Conservation (phyloP, 2,329 filamentous ascomycete species). For the Phialophora expanda region DNA sequence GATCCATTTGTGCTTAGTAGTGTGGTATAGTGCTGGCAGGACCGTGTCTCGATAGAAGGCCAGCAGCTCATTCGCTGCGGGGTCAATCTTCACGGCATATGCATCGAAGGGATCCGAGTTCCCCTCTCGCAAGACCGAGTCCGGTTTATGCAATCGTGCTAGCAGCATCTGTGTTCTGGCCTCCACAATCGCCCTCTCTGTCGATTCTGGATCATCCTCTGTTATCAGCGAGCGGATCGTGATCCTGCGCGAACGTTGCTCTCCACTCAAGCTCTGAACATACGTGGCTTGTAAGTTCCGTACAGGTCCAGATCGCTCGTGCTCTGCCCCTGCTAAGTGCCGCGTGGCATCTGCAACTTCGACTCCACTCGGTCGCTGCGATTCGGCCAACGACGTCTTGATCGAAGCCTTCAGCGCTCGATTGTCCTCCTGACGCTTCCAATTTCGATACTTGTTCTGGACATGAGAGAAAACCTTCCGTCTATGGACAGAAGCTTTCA, state of each 20-base stretch:
- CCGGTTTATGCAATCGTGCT: neutral
- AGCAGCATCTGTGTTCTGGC: neutral
- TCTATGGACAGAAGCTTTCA: conserved; percentile 8
- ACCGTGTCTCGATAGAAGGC: conserved; percentile 6
- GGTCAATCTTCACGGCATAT: conserved; percentile 10
- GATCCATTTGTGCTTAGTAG: conserved; percentile 13
- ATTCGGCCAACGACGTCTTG: neutral
- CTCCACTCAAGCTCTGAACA: neutral
- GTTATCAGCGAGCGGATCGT: conserved; percentile 13
- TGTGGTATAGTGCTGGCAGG: conserved; percentile 15
- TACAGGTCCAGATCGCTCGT: too few species aligned
- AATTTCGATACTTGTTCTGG: conserved; percentile 11
- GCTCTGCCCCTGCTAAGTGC: neutral
- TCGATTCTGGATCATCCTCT: neutral
- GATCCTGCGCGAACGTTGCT: neutral
- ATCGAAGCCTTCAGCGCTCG: conserved; percentile 12
- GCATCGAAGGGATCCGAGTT: conserved; percentile 17
- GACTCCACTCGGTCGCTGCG: neutral
- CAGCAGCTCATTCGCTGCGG: conserved; percentile 6
- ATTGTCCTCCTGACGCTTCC: conserved; percentile 11
- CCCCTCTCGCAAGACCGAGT: conserved; percentile 8
- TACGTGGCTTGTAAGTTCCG: neutral
- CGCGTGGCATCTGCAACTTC: neutral
- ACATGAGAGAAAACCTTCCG: conserved; percentile 9
- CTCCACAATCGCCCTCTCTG: neutral